Conservation (phyloP, 345 rosid genomes). For the Capsella bursapastoris region DNA sequence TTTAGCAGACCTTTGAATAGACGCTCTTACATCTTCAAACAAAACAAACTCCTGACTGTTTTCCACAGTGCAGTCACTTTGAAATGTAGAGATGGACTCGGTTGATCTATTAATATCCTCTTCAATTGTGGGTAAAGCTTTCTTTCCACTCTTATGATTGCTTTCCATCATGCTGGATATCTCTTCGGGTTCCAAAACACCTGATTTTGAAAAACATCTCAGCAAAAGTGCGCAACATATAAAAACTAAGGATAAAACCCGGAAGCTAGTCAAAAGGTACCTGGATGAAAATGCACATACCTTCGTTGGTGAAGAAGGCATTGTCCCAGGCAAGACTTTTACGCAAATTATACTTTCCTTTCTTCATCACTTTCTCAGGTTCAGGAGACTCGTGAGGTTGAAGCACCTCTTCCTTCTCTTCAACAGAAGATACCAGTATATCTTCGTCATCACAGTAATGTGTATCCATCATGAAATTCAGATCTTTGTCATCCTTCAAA, state of each 20-base stretch:
- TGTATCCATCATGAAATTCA: slow-evolving; percentile 36
- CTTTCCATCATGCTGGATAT: slow-evolving; percentile 74
- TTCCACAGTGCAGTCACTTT: slow-evolving; percentile 63
- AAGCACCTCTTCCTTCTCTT: slow-evolving; percentile 46
- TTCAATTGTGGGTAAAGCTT: slow-evolving; percentile 63
- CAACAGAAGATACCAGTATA: slow-evolving; percentile 36
- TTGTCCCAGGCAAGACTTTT: slow-evolving; percentile 97
- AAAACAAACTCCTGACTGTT: slow-evolving; percentile 69
- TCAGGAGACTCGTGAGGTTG: slow-evolving; percentile 53
- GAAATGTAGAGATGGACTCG: slow-evolving; percentile 79
- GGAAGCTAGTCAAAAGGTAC: not conserved
- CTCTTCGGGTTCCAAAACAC: slow-evolving; percentile 88
- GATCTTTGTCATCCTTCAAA: slow-evolving; percentile 43
- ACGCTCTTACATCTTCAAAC: slow-evolving; percentile 90
- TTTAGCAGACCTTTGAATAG: slow-evolving; percentile 58
- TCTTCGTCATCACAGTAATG: slow-evolving; percentile 36
- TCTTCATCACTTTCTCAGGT: slow-evolving; percentile 48
- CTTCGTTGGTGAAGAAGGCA: slow-evolving; percentile 91
- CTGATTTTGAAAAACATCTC: slow-evolving; percentile 44
- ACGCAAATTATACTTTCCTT: slow-evolving; percentile 73
- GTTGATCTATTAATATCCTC: slow-evolving; percentile 76
- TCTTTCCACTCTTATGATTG: slow-evolving; percentile 52
- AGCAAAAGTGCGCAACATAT: not conserved
- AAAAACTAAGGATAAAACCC: not conserved
- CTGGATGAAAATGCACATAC: slow-evolving; percentile 37